These are phyloP conservation scores for Ophiosphaerella narmari DNA, from an alignment of 2,329 filamentous ascomycete genomes.

Conservation along the genomic window DNA sequence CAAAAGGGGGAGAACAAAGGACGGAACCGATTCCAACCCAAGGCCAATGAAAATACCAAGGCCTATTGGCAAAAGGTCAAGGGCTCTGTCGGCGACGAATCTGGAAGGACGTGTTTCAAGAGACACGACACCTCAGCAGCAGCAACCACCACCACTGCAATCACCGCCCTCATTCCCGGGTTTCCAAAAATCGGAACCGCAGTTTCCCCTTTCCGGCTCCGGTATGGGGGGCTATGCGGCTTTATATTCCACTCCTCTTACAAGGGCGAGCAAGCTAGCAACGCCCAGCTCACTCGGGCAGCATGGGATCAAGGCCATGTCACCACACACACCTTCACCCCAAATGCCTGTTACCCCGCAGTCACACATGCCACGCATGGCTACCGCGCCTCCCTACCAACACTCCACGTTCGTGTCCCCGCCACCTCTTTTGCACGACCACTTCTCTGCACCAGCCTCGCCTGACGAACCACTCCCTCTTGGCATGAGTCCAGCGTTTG, in stretches of 20 bases:
- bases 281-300: constrained; percentile 3
- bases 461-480: constrained; percentile 1
- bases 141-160: not conserved
- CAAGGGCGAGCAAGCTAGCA: not conserved
- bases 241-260: not conserved
- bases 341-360: not conserved
- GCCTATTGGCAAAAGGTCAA: constrained; percentile 3
- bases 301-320: constrained; percentile 1
- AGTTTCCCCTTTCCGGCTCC: constrained; percentile 1
- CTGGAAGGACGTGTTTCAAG: constrained; percentile 7
- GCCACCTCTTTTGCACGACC: not conserved
- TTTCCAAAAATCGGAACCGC: constrained; percentile 2
- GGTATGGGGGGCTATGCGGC: not conserved
- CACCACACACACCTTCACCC: not conserved
- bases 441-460: not conserved
- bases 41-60: constrained; percentile 14
- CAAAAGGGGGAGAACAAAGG: constrained; percentile 34
- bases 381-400: constrained; percentile 6
- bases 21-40: constrained; percentile 5
- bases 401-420: constrained; percentile 9
- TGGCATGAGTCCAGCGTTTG: too few species aligned
- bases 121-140: constrained; percentile 11
- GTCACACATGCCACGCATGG: constrained; percentile 5
- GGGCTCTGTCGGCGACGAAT: constrained; percentile 10
- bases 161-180: constrained; percentile 3